Conservation (phyloP, 306 rosid genomes). For the Vigna nakashimae region DNA sequence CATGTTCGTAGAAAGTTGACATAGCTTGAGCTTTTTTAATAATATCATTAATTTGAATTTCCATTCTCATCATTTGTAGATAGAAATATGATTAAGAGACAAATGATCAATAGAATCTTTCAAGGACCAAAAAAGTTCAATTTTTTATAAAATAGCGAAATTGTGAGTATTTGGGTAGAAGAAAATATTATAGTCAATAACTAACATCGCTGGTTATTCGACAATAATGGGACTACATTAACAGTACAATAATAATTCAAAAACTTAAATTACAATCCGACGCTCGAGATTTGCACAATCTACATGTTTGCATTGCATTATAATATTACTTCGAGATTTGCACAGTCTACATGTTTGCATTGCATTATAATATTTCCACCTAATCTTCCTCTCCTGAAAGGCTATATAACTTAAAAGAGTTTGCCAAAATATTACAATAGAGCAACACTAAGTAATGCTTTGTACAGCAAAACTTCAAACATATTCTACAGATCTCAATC, state of each 20-base stretch:
- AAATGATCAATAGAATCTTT: slow-evolving; percentile 6
- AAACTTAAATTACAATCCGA: too few relatives aligned
- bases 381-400: not conserved
- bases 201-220: not conserved
- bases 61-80: not conserved
- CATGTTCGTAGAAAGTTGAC: not conserved
- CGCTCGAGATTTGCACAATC: too few relatives aligned
- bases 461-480: not conserved
- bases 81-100: slow-evolving; percentile 1
- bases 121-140: not conserved
- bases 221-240: not conserved
- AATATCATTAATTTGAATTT: not conserved
- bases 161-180: not conserved
- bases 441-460: slow-evolving; percentile 23
- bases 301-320: too few relatives aligned
- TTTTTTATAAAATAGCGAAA: slow-evolving; percentile 13
- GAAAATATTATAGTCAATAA: not conserved
- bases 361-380: not conserved
- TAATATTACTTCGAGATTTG: slow-evolving; percentile 9
- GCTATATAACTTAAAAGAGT: not conserved
- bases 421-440: slow-evolving; percentile 27
- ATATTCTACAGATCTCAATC: slow-evolving; percentile 22
- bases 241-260: not conserved
- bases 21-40: not conserved
- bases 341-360: slow-evolving; percentile 6